Evolutionary conservation across 495 filamentous ascomycete genomes (phyloP).

Genomic region (Annulohypoxylon stygium): DNA sequence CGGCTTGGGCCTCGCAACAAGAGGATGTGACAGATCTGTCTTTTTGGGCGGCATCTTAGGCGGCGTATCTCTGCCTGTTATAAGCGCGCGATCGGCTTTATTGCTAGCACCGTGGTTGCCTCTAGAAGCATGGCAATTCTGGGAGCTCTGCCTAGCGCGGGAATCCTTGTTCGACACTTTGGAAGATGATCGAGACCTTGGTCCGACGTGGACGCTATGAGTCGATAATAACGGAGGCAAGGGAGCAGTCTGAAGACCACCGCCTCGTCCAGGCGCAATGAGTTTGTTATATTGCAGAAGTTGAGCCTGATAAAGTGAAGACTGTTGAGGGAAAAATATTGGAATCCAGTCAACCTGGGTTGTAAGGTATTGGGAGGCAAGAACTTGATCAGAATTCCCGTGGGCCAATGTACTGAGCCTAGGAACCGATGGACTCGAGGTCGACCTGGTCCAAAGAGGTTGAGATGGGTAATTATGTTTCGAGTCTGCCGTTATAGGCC

Average conservation of each 20-base stretch:
- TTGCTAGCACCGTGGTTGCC: conserved; percentile 59
- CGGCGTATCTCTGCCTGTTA: conserved; percentile 64
- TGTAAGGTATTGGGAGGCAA: conserved; percentile 49
- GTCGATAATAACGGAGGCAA: conserved; percentile 61
- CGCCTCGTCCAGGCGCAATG: conserved; percentile 63
- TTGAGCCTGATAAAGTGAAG: conserved; percentile 64
- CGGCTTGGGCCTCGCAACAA: conserved; percentile 53
- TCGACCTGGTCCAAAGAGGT: conserved; percentile 55
- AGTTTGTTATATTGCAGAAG: conserved; percentile 69
- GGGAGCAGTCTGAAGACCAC: conserved; percentile 61
- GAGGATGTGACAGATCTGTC: conserved; percentile 48
- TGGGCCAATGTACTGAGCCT: conserved; percentile 46
- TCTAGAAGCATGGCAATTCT: conserved; percentile 73
- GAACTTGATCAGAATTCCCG: conserved; percentile 34
- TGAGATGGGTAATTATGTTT: conserved; percentile 63
- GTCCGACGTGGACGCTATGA: conserved; percentile 61
- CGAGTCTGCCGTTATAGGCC: conserved; percentile 63
- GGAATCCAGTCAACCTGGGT: conserved; percentile 61
- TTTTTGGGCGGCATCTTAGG: conserved; percentile 66
- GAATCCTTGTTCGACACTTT: conserved; percentile 65
- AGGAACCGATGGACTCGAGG: conserved; percentile 49
- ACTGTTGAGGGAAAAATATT: conserved; percentile 64
- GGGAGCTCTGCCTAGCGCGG: conserved; percentile 56
- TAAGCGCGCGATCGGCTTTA: conserved; percentile 68
- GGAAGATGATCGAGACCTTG: conserved; percentile 64